Conservation (phyloP, 2,329 filamentous ascomycete species). For the Stagonosporopsis tanaceti region DNA sequence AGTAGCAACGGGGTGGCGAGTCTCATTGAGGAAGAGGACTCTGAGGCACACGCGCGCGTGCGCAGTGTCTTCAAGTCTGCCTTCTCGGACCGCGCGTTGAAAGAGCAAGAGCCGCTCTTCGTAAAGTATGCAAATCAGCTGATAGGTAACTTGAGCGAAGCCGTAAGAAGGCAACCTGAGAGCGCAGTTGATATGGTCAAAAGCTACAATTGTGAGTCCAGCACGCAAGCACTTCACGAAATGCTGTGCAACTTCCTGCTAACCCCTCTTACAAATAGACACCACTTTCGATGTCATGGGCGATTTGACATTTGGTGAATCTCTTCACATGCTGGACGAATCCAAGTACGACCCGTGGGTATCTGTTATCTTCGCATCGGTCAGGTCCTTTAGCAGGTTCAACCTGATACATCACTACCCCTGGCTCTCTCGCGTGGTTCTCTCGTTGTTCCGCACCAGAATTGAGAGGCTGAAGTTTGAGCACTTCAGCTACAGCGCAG, state of each 20-base stretch:
- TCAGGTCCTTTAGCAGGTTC: conserved; percentile 14
- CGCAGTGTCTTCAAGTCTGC: conserved; percentile 52
- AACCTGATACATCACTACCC: conserved; percentile 13
- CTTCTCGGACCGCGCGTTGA: conserved; percentile 54
- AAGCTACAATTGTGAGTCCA: conserved; percentile 39
- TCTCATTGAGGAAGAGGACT: conserved; percentile 26
- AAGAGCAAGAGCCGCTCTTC: conserved; percentile 53
- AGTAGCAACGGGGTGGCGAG: conserved; percentile 28
- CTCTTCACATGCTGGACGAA: conserved; percentile 42
- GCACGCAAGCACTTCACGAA: no score
- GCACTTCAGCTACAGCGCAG: conserved; percentile 32
- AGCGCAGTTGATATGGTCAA: conserved; percentile 45
- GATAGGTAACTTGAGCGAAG: conserved; percentile 47
- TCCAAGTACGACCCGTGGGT: conserved; percentile 46
- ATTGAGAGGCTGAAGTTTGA: conserved; percentile 18
- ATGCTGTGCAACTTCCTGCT: not conserved
- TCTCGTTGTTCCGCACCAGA: not conserved
- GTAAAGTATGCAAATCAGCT: conserved; percentile 53
- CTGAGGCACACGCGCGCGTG: conserved; percentile 48
- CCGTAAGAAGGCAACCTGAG: conserved; percentile 36
- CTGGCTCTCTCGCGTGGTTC: not conserved
- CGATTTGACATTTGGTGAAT: conserved; percentile 44
- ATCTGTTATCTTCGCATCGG: conserved; percentile 33
- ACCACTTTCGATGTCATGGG: conserved; percentile 47
- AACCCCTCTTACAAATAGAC: conserved; percentile 2